phyloP scores from a whole-genome alignment of 306 rosid species.

The Cicer chorassanicum region DNA sequence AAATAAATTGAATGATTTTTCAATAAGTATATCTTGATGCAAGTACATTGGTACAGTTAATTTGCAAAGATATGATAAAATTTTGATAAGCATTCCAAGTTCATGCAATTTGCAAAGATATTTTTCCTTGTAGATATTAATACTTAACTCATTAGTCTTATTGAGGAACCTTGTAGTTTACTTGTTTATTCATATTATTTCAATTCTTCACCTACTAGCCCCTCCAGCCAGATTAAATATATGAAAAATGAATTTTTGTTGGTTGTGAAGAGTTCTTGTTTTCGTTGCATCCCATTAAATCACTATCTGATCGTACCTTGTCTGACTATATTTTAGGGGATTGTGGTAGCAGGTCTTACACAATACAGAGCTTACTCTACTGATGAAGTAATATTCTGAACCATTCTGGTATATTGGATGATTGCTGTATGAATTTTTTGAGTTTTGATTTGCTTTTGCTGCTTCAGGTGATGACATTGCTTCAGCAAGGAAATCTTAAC shows the following conservation, averaged over 20 bases:
- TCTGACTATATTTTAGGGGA: slow-evolving; percentile 61
- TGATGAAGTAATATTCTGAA: slow-evolving; percentile 65
- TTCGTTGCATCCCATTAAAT: not conserved
- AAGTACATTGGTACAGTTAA: not conserved
- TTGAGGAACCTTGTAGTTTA: not conserved
- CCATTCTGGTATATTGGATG: not conserved
- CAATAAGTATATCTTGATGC: slow-evolving; percentile 15
- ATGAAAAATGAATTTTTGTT: not conserved
- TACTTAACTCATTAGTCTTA: slow-evolving; percentile 3
- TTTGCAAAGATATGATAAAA: slow-evolving; percentile 7
- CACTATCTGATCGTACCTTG: slow-evolving; percentile 3
- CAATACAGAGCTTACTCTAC: slow-evolving; percentile 87
- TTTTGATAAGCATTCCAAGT: slow-evolving; percentile 10
- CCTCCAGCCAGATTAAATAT: not conserved
- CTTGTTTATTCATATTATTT: not conserved
- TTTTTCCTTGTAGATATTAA: not conserved
- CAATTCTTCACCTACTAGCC: not conserved
- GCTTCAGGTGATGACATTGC: no score
- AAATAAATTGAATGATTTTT: slow-evolving; percentile 10
- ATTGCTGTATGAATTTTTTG: not conserved
- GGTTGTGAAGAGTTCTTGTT: slow-evolving; percentile 8
- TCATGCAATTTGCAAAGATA: not conserved
- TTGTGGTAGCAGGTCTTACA: slow-evolving; percentile 80
- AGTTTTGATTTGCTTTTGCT: not conserved
- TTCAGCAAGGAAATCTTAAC: not conserved